phyloP scores from a whole-genome alignment of 75 land plant genomes.

The Sequoiadendron giganteum region DNA sequence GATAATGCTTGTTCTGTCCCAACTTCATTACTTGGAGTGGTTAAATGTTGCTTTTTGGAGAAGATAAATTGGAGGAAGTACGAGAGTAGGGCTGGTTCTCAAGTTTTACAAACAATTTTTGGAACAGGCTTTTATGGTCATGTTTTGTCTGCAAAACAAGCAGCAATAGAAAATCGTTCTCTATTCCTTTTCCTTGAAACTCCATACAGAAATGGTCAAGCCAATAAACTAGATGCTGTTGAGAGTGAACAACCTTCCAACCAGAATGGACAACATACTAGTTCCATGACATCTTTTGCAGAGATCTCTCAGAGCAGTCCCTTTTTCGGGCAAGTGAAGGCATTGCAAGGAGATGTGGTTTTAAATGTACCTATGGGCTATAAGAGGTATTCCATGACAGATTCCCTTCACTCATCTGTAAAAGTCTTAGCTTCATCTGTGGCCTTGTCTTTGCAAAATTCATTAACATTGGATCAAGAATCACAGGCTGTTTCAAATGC shows the following conservation, averaged over 20 bases:
- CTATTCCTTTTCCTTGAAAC: constrained; percentile 61
- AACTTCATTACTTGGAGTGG: constrained; percentile 54
- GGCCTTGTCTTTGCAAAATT: constrained; percentile 7
- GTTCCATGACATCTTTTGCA: background rate
- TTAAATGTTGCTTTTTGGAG: constrained; percentile 51
- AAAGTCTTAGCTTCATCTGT: constrained; percentile 30
- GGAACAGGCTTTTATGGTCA: constrained; percentile 77
- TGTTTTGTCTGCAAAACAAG: constrained; percentile 66
- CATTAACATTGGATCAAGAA: constrained; percentile 5
- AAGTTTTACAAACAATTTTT: constrained; percentile 63
- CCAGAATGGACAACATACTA: background rate
- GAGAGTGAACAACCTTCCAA: constrained; percentile 7
- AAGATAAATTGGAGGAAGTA: constrained; percentile 43
- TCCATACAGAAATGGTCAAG: constrained; percentile 24
- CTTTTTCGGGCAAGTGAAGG: constrained; percentile 20
- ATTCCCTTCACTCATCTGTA: constrained; percentile 30
- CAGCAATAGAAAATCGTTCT: constrained; percentile 67
- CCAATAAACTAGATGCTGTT: background rate
- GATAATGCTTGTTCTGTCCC: constrained; percentile 34
- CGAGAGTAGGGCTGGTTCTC: constrained; percentile 59
- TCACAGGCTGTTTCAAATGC: constrained; percentile 10
- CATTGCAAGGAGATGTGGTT: constrained; percentile 26
- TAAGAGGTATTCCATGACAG: constrained; percentile 19
- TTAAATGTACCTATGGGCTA: constrained; percentile 13
- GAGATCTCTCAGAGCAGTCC: background rate